Evolutionary conservation across 192 early-diverging fungal genomes (phyloP), one percentile per base, ranked within the genome.

Genomic region (Bifiguratus adelaidae): DNA sequence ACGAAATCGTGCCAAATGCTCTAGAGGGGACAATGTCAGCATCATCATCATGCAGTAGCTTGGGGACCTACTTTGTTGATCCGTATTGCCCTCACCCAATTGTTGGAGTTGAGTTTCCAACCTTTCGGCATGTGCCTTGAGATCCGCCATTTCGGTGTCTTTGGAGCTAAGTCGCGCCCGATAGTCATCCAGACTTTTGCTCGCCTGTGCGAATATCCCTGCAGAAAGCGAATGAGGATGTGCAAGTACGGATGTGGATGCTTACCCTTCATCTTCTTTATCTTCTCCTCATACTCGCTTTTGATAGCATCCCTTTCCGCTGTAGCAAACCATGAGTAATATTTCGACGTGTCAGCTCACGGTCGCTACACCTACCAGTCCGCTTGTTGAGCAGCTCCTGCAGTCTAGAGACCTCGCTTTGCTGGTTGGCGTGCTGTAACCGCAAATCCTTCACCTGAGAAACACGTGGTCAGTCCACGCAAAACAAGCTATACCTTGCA

Each of bases 261-360:
- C 9, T 42, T 71, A 62, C 68, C 58, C 58, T 65, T 59, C 71
- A 74, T 77, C 47, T 76, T 71, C 36, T 74, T 77, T 45, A 75
- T 36, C 40, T 80, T 78, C 16, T 73, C 73, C 21, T 78, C 68
- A 24, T 73, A 67, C 38, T 76, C 76, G 21, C 47, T 49, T 69
- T 58, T 51, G 21, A 52, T 34, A 12, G 67, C 62, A 11, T 47
- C 47, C 2, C 59, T 24, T 4, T 71, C 68, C 3, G 22, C 33
- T n/a, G 30, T 35, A 22, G 3, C 11, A 34, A 6, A 8, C 24
- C 11, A 19, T 13, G 6, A 18, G 15, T 45, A 6, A 21, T 4
- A 7, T 26, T 29, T 45, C 4, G 6, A 21, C 15, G 4, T 13
- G 7, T 16, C 5, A 18, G 24, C 44, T 16, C 30, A n/a, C 38